These are phyloP conservation scores for Amanita pseudoporphyria DNA, from an alignment of 768 basidiomycete species.

Conservation along the genomic window DNA sequence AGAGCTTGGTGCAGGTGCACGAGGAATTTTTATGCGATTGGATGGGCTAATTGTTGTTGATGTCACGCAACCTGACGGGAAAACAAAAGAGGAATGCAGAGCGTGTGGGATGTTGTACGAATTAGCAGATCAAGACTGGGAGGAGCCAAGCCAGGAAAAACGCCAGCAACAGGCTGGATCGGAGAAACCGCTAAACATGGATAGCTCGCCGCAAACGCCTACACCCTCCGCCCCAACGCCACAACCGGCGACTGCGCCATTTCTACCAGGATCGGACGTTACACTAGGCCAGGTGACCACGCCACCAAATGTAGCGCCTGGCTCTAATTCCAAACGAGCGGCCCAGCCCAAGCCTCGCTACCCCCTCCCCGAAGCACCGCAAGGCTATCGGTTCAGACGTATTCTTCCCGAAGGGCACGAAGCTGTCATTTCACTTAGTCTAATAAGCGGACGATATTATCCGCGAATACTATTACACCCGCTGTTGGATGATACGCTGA, in stretches of 20 bases:
- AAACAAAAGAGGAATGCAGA: slow-evolving; percentile 47
- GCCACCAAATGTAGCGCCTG: neutral
- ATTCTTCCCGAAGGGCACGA: slow-evolving; percentile 56
- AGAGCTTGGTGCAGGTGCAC: slow-evolving; percentile 41
- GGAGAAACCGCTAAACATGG: neutral
- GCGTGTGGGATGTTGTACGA: slow-evolving; percentile 72
- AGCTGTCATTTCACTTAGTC: slow-evolving; percentile 54
- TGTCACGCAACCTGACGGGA: slow-evolving; percentile 29
- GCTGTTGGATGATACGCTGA: slow-evolving; percentile 33
- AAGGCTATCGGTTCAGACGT: slow-evolving; percentile 59
- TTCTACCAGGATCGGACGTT: neutral
- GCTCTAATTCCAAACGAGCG: neutral
- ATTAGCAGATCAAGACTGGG: slow-evolving; percentile 69
- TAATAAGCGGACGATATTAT: slow-evolving; percentile 78
- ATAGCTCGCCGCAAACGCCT: neutral
- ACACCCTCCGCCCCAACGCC: neutral
- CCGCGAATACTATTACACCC: slow-evolving; percentile 62
- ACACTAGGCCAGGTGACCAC: neutral
- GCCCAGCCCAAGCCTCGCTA: slow-evolving; percentile 11
- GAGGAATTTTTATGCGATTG: slow-evolving; percentile 66
- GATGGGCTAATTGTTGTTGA: slow-evolving; percentile 60
- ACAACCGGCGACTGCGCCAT: neutral
- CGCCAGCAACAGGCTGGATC: neutral
- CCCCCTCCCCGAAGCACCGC: slow-evolving; percentile 53
- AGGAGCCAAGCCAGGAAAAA: slow-evolving; percentile 23